Base-by-base conservation (phyloP, 805 yeast species). In the Ogataea philodendri region DNA sequence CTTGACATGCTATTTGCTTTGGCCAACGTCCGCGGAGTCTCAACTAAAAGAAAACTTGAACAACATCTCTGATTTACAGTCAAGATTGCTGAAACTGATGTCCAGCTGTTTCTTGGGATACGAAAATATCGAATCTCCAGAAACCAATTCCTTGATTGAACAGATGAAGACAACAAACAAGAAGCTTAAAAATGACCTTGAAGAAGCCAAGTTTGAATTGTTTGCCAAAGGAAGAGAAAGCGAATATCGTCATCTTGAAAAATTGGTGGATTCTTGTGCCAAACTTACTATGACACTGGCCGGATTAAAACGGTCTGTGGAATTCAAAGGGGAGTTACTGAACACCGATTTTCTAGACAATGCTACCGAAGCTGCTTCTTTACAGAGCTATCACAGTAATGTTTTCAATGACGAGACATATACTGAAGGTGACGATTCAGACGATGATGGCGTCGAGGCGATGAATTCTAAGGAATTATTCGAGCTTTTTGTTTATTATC, bases 291-390 rank as follows among this genome's bases (percentile, higher is more conserved):
- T 74, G 44, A 79, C 77, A 48, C 52, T 84, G 26, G 81, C 82
- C 33, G 90, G 90, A 1, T 62, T 85, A 45, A 65, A 75, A 42
- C 70, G 80, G 29, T 81, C 89, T 9, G 74, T 81, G 8, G 83
- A 78, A 41, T 81, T 81, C 66, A 83, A 80, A 51, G 69, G 76
- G 69, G 67, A 68, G 19, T 59, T 80, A 7, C 59, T 81, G n/a
- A n/a, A n/a, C n/a, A n/a, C n/a, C 7, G 67, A 67, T n/a, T 4
- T 23, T 2, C 10, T 10, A n/a, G 22, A 15, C 8, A 11, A 19
- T 26, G 13, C 11, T 9, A 9, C 26, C 5, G 45, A 43, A 5
- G 27, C 44, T 3, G 15, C 32, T 4, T 42, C 53, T 2, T 29
- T 45, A 17, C 29, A 32, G 20, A 46, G 51, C 30, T 45, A 32